phyloP scores from a whole-genome alignment of 192 early-diverging fungal genomes.

The Umbelopsis sp. region DNA sequence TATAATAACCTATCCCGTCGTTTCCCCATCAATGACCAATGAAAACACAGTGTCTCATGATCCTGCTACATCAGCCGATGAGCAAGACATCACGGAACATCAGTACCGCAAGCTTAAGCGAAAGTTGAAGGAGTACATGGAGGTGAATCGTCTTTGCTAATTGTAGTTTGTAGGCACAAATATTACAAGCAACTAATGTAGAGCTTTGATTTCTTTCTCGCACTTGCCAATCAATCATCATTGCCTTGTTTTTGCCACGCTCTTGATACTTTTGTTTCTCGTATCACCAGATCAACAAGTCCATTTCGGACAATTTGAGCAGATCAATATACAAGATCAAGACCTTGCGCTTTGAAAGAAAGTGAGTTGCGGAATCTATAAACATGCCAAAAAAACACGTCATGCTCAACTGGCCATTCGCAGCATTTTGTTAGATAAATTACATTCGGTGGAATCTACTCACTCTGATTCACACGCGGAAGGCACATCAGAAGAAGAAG shows the following conservation, averaged over 20 bases:
- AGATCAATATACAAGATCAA: constrained; percentile 11
- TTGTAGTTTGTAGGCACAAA: not conserved
- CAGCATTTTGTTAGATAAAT: constrained; percentile 18
- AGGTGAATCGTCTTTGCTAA: not conserved
- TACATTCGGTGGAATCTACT: not conserved
- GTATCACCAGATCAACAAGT: constrained; percentile 8
- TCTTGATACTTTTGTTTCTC: not conserved
- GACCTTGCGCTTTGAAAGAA: constrained; percentile 16
- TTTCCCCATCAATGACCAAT: not conserved
- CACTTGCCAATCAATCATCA: no score
- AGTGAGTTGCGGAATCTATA: not conserved
- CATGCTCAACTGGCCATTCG: not conserved
- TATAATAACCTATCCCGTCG: not conserved
- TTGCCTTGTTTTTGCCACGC: no score
- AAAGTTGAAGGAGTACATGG: not conserved
- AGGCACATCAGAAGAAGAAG: constrained; percentile 5
- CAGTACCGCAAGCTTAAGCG: constrained; percentile 11
- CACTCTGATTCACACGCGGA: not conserved
- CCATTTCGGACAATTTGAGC: constrained; percentile 3
- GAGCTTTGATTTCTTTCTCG: not conserved
- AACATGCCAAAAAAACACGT: no score
- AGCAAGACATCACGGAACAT: not conserved
- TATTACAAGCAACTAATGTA: not conserved
- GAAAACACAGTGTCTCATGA: not conserved
- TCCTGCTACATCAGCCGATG: not conserved